A percentile compares a stretch with the other conserved stretches of the same genome.
Evolutionary conservation across 2,329 filamentous ascomycete species (phyloP).

Genomic region (Fusarium transvaalense): DNA sequence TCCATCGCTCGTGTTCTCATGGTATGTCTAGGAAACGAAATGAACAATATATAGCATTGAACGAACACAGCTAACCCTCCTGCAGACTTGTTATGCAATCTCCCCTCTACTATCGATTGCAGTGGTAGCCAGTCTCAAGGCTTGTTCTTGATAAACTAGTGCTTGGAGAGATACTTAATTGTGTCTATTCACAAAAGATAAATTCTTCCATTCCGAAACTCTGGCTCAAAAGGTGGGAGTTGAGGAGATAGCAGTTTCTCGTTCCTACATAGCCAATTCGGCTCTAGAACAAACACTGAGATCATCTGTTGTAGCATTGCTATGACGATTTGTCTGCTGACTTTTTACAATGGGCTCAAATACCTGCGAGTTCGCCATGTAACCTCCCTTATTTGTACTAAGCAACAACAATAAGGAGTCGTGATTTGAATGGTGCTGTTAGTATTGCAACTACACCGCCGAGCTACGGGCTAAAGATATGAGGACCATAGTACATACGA

Average conservation of each 20-base stretch:
- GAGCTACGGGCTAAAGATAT: too few species aligned
- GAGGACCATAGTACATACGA: neutral
- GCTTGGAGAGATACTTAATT: too few species aligned
- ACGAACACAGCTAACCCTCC: neutral
- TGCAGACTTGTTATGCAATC: slow-evolving; percentile 25
- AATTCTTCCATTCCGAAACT: neutral
- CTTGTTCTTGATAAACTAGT: slow-evolving; percentile 1
- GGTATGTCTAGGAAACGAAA: neutral
- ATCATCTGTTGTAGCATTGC: neutral
- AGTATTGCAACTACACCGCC: too few species aligned
- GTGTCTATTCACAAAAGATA: neutral
- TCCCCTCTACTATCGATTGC: slow-evolving; percentile 31
- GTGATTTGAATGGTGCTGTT: neutral
- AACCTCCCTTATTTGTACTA: neutral
- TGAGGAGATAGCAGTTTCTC: too few species aligned
- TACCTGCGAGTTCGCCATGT: too few species aligned
- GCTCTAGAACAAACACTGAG: neutral
- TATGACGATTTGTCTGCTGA: neutral
- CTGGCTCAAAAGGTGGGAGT: too few species aligned
- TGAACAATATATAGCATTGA: accelerated
- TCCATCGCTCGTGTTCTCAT: slow-evolving; percentile 30
- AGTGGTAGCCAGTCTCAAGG: slow-evolving; percentile 33
- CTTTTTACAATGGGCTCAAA: neutral
- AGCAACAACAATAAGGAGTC: neutral
- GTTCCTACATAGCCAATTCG: too few species aligned